These are phyloP conservation scores for Wallacemonas sp. DNA, from an alignment of 208 protist species.

Conservation along the genomic window DNA sequence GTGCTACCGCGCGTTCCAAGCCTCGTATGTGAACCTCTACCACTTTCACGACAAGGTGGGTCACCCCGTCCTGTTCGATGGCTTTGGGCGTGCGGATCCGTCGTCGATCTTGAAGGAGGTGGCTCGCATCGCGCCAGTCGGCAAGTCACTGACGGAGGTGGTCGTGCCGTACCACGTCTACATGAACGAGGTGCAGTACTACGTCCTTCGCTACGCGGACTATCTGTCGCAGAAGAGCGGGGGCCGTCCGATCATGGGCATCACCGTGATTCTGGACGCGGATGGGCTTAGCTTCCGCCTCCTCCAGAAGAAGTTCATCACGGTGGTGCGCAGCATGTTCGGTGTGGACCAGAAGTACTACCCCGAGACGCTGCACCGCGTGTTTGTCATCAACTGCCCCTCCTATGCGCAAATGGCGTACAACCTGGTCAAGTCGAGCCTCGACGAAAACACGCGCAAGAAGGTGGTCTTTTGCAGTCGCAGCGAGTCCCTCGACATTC, in stretches of 20 bases:
- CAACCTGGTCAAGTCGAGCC: conserved; percentile 53
- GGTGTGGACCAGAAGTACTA: conserved; percentile 77
- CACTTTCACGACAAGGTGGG: conserved; percentile 79
- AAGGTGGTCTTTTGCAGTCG: conserved; percentile 76
- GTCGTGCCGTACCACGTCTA: conserved; percentile 71
- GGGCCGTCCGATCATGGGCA: conserved; percentile 49
- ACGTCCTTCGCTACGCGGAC: conserved; percentile 57
- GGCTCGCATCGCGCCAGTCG: conserved; percentile 26
- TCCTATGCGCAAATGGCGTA: conserved; percentile 49
- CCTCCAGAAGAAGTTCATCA: conserved; percentile 46
- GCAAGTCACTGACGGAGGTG: conserved; percentile 40
- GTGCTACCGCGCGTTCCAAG: conserved; percentile 46
- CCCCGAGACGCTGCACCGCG: conserved; percentile 71
- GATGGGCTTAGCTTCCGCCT: conserved; percentile 61
- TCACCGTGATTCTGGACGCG: conserved; percentile 64
- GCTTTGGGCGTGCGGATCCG: conserved; percentile 46
- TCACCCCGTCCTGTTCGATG: conserved; percentile 73
- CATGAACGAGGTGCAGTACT: conserved; percentile 79
- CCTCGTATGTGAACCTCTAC: conserved; percentile 62
- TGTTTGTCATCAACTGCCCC: conserved; percentile 76
- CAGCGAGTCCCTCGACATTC: conserved; percentile 36
- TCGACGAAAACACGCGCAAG: conserved; percentile 62
- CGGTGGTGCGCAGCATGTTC: conserved; percentile 49
- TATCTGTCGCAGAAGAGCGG: conserved; percentile 26
- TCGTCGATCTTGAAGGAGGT: conserved; percentile 42